Base-by-base conservation (phyloP, 2,329 filamentous ascomycete genomes). In the Sclerotinia trifoliorum region DNA sequence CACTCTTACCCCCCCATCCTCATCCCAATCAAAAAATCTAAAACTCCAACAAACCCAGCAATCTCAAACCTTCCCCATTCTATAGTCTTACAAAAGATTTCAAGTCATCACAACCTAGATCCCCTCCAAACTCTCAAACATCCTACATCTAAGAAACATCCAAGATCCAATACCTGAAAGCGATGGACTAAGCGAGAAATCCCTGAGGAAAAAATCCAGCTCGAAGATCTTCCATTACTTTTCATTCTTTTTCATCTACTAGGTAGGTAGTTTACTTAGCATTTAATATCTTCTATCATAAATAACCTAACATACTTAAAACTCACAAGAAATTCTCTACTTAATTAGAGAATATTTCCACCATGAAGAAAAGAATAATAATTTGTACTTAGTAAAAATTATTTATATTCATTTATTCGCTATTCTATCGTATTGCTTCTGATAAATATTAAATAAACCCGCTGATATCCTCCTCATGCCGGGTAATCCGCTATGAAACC, bases 401-500 rank as follows among this genome's bases (percentile, higher is more conserved):
- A 35, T 35, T 35, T 8, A 10, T 35, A 35, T 35, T 10, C 1
- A 35, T 8, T 35, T 35, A 10, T 35, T 35, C 35, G 35, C 35
- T 35, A 10, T 35, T 35, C 35, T 35, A 35, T 35, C 6, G 29
- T 35, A 35, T 35, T 35, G 35, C 35, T 35, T 39, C 26, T 51
- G 21, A 62, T 19, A 21, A 6, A 39, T 39, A 26, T 3, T 17
- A 39, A 13, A 26, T 5, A 19, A 42, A 26, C n/a, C 10, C n/a
- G 60, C 60, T 63, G 46, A 63, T 63, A 51, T 51, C 29, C 21
- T 51, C 29, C 21, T 21, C 32, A 63, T 51, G 3, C 60, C 21
- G 1, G 17, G 5, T 39, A 35, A 26, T 19, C 39, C 8, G n/a
- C 2, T 7, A 8, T 49, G 7, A 13, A 49, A 35, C 29, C 21